These are phyloP conservation scores for Pyrenochaeta sp. DNA, from an alignment of 2,329 filamentous ascomycete species.

Conservation along the genomic window DNA sequence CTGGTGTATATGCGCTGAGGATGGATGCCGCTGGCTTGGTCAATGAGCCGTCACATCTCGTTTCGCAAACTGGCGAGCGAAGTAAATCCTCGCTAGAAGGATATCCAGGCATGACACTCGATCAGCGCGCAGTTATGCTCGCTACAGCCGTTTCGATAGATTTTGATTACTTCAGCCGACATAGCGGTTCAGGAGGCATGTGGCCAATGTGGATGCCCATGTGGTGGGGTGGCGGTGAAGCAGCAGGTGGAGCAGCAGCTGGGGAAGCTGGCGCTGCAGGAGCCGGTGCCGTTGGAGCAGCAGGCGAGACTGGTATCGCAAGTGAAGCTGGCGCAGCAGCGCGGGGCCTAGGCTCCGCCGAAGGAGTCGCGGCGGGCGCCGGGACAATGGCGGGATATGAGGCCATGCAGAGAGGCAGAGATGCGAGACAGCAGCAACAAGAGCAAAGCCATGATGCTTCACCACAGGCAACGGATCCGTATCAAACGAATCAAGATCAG, in stretches of 20 bases:
- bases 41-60: constrained; percentile 49
- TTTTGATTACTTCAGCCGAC: constrained; percentile 73
- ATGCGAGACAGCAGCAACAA: constrained; percentile 25
- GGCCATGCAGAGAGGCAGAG: constrained; percentile 65
- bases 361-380: constrained; percentile 60
- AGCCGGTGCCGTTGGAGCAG: constrained; percentile 51
- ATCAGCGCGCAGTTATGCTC: constrained; percentile 72
- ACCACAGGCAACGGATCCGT: constrained; percentile 36
- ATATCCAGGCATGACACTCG: constrained; percentile 66
- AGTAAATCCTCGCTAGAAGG: constrained; percentile 24
- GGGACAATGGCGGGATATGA: constrained; percentile 70
- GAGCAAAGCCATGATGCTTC: constrained; percentile 35
- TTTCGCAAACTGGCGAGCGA: constrained; percentile 48
- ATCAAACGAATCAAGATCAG: constrained; percentile 28
- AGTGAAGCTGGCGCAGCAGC: constrained; percentile 60
- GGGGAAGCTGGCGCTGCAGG: constrained; percentile 50
- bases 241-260: constrained; percentile 51
- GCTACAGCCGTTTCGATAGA: constrained; percentile 71
- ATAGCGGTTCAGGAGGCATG: constrained; percentile 58
- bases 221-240: constrained; percentile 48
- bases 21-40: constrained; percentile 67
- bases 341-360: constrained; percentile 49
- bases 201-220: constrained; percentile 61
- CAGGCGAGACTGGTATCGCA: constrained; percentile 52
- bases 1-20: constrained; percentile 69